phyloP scores from a whole-genome alignment of 2,329 filamentous ascomycete species.

The Sclerotinia sclerotiorum region DNA sequence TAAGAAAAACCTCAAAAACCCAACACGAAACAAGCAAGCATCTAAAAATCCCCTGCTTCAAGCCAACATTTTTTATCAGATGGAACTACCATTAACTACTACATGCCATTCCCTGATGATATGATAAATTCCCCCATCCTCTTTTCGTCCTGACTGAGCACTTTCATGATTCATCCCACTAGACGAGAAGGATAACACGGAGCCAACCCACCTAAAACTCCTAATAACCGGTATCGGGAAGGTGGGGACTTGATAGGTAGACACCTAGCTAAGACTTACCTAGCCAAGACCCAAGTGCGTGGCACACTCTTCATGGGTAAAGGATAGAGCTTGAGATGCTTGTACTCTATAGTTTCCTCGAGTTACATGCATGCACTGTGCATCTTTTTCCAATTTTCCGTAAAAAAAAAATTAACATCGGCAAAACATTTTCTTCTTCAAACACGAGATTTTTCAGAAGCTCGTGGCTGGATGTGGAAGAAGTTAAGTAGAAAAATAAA shows the following conservation, averaged over 20 bases:
- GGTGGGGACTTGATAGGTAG: slow-evolving; percentile 6
- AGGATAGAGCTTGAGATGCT: not conserved
- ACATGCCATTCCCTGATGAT: not conserved
- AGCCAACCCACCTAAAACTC: not conserved
- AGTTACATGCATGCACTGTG: not conserved
- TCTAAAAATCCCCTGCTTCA: no score
- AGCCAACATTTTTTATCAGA: not conserved
- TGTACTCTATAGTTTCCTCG: not conserved
- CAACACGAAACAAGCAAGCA: not conserved
- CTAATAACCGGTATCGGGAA: not conserved
- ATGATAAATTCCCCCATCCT: not conserved
- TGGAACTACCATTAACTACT: not conserved
- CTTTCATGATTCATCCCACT: not conserved
- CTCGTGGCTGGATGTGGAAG: not conserved
- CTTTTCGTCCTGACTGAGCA: not conserved
- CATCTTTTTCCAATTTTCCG: not conserved
- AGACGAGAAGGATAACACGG: not conserved
- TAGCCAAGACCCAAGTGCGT: not conserved
- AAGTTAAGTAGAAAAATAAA: not conserved
- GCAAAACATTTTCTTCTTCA: not conserved
- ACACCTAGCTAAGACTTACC: not conserved
- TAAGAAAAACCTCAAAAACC: not conserved
- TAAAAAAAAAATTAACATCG: not conserved
- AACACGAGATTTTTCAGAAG: not conserved
- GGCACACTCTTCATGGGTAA: not conserved